These are phyloP conservation scores for Porosira glacialis DNA, from an alignment of 352 stramenopile genomes.

Conservation along the genomic window DNA sequence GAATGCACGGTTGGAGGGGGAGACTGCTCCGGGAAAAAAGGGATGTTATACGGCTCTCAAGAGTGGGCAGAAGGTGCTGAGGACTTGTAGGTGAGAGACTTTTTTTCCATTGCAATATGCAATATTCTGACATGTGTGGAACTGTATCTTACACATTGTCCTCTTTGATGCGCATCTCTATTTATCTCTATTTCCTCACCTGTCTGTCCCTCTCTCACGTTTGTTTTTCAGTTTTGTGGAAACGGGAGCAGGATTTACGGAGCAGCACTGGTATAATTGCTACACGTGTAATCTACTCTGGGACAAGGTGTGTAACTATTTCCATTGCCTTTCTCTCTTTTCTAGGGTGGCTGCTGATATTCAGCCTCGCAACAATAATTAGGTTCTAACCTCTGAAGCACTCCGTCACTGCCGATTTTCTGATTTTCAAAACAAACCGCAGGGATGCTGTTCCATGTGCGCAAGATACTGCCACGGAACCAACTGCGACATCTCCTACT, in stretches of 20 bases:
- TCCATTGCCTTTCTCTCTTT: neutral
- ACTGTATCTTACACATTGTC: no score
- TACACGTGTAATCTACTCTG: constrained; percentile 78
- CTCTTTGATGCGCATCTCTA: no score
- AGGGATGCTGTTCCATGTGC: constrained; percentile 79
- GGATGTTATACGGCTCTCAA: constrained; percentile 16
- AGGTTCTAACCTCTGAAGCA: neutral
- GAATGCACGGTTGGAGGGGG: neutral
- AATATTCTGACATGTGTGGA: no score
- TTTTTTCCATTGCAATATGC: no score
- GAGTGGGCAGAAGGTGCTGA: constrained; percentile 33
- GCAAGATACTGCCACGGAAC: constrained; percentile 71
- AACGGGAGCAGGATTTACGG: constrained; percentile 61
- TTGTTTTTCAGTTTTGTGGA: no score
- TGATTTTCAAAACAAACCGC: neutral
- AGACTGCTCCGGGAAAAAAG: constrained; percentile 9
- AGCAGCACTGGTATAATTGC: constrained; percentile 81
- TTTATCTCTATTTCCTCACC: no score
- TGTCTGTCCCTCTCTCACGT: no score
- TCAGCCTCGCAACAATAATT: neutral
- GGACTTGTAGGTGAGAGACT: constrained; percentile 57
- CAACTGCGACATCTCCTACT: constrained; percentile 84
- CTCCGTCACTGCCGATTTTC: neutral
- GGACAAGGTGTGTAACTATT: constrained; percentile 56
- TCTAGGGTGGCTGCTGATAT: neutral